phyloP scores from a whole-genome alignment of 495 filamentous ascomycete species.

The Penicillium flavigenum region DNA sequence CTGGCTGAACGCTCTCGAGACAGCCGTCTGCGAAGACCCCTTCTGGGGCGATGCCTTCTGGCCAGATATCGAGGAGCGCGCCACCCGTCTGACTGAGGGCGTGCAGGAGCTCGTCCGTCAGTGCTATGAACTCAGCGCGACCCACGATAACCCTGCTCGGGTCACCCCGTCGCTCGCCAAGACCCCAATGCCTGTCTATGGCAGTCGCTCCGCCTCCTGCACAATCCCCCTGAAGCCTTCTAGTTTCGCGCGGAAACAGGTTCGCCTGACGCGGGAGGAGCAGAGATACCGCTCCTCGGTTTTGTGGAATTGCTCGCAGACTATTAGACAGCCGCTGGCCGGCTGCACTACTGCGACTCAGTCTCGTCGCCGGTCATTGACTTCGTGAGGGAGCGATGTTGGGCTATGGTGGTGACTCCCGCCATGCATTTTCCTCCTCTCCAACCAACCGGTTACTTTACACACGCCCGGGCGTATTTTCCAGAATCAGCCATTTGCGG shows the following conservation, averaged over 20 bases:
- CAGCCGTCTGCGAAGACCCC: slow-evolving; percentile 52
- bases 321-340: slow-evolving; percentile 26
- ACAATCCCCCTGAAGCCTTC: slow-evolving; percentile 34
- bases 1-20: slow-evolving; percentile 54
- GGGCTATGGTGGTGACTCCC: neutral
- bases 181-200: slow-evolving; percentile 16
- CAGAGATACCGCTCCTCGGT: slow-evolving; percentile 30
- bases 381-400: slow-evolving; percentile 19
- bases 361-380: slow-evolving; percentile 30
- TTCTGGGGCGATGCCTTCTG: slow-evolving; percentile 59
- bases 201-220: slow-evolving; percentile 18
- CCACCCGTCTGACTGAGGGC: slow-evolving; percentile 48
- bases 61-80: slow-evolving; percentile 54
- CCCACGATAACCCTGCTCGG: slow-evolving; percentile 27
- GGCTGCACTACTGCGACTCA: slow-evolving; percentile 19
- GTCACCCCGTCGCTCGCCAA: slow-evolving; percentile 27
- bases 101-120: slow-evolving; percentile 56
- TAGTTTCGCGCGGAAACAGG: slow-evolving; percentile 34
- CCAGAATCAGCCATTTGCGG: neutral
- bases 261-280: slow-evolving; percentile 36
- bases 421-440: neutral
- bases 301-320: slow-evolving; percentile 28
- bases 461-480: neutral
- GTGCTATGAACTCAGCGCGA: slow-evolving; percentile 48
- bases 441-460: neutral